A percentile compares a stretch with the other conserved stretches of the same genome.
Evolutionary conservation across 345 rosid species (phyloP).

Genomic region (Lenwebbia sp.): DNA sequence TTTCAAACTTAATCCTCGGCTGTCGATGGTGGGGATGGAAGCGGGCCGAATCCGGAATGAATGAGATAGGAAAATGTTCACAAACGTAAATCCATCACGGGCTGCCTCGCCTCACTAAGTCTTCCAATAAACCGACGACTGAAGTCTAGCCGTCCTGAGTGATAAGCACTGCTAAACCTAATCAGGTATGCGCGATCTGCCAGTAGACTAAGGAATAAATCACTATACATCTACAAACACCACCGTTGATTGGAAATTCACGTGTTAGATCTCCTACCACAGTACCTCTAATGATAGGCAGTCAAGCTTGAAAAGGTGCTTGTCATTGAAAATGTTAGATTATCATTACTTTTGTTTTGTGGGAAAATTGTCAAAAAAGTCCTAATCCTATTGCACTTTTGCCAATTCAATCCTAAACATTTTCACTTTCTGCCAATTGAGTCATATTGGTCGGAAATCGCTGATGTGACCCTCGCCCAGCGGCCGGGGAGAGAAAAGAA

Average conservation of each 20-base stretch:
- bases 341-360: not conserved
- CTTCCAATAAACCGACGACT: too few relatives aligned
- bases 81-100: not conserved
- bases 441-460: too few relatives aligned
- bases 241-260: not conserved
- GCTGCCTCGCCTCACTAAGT: not conserved
- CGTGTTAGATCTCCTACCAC: not conserved
- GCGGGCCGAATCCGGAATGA: not conserved
- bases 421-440: too few relatives aligned
- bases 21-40: too few relatives aligned
- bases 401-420: too few relatives aligned
- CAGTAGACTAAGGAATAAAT: not conserved
- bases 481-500: too few relatives aligned
- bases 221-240: not conserved
- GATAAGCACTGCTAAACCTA: too few relatives aligned
- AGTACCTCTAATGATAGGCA: not conserved
- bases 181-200: fast-evolving
- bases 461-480: too few relatives aligned
- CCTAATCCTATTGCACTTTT: too few relatives aligned
- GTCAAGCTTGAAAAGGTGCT: not conserved
- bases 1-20: not conserved
- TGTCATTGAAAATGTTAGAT: not conserved
- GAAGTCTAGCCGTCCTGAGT: too few relatives aligned
- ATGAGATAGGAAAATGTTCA: not conserved
- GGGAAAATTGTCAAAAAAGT: too few relatives aligned